Conservation (phyloP, 2,329 filamentous ascomycete genomes). For the Coniochaeta prunicola region DNA sequence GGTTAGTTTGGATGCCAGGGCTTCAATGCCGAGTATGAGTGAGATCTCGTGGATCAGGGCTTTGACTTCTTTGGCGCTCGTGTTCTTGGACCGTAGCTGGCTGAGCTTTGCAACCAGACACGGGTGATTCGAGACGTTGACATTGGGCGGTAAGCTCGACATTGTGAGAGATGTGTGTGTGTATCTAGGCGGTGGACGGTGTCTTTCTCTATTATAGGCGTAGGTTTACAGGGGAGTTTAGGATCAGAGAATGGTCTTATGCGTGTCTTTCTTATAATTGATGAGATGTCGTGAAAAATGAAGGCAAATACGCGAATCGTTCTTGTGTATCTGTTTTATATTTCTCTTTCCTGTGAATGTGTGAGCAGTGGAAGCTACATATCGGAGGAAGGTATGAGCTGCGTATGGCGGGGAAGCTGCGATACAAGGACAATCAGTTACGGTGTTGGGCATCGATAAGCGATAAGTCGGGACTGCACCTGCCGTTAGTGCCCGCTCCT, state of each 20-base stretch:
- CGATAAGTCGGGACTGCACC: background rate
- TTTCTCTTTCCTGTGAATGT: too few species aligned
- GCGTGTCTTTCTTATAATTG: too few species aligned
- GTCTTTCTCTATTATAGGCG: too few species aligned
- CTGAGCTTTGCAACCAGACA: conserved; percentile 84
- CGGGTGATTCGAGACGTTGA: conserved; percentile 78
- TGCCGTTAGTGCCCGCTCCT: background rate
- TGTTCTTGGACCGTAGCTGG: conserved; percentile 69
- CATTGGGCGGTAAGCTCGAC: conserved; percentile 43
- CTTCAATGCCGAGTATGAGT: conserved; percentile 75
- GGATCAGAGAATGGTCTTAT: background rate
- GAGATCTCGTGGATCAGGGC: conserved; percentile 79
- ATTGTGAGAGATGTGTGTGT: background rate
- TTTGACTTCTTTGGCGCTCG: conserved; percentile 70
- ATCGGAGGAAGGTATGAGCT: background rate
- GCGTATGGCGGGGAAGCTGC: background rate
- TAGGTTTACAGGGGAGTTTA: background rate
- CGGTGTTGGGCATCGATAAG: conserved; percentile 1
- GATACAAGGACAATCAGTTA: background rate
- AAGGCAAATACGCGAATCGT: too few species aligned
- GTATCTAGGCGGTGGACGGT: background rate
- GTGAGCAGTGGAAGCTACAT: too few species aligned
- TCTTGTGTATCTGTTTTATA: too few species aligned
- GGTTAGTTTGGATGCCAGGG: conserved; percentile 58
- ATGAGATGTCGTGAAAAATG: too few species aligned